Conservation (phyloP, 169 alveolate species). For the Plasmodium coatneyi region DNA sequence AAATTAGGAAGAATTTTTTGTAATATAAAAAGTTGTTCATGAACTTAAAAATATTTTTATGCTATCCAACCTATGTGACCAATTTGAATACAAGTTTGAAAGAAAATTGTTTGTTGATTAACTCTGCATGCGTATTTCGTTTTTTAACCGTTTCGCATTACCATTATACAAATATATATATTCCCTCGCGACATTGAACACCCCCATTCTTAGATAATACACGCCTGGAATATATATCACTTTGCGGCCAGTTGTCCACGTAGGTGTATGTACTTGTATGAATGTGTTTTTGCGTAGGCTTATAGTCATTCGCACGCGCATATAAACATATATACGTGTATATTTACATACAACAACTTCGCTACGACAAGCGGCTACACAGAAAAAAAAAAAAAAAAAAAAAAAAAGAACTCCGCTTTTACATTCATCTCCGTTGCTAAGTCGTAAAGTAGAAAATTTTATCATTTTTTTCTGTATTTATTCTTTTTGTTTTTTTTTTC, state of each 20-base stretch:
- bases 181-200: not conserved
- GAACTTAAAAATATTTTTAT: not conserved
- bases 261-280: not conserved
- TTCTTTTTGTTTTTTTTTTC: not conserved
- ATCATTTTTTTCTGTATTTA: not conserved
- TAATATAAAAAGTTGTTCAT: not conserved
- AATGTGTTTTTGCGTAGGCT: not conserved
- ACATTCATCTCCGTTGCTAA: not conserved
- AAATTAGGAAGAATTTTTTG: not conserved
- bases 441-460: not conserved
- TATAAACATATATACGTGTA: not conserved
- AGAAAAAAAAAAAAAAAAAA: not conserved
- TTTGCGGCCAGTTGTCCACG: not conserved
- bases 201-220: not conserved
- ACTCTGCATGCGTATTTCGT: not conserved
- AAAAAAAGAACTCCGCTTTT: not conserved
- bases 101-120: not conserved
- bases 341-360: not conserved
- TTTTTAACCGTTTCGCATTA: not conserved
- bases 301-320: not conserved
- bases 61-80: not conserved
- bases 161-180: not conserved
- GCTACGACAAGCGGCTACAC: not conserved
- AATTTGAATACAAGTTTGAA: not conserved
- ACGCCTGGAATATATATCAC: not conserved